Evolutionary conservation across 2,329 filamentous ascomycete genomes (phyloP).

Genomic region (Thelonectria discophora): DNA sequence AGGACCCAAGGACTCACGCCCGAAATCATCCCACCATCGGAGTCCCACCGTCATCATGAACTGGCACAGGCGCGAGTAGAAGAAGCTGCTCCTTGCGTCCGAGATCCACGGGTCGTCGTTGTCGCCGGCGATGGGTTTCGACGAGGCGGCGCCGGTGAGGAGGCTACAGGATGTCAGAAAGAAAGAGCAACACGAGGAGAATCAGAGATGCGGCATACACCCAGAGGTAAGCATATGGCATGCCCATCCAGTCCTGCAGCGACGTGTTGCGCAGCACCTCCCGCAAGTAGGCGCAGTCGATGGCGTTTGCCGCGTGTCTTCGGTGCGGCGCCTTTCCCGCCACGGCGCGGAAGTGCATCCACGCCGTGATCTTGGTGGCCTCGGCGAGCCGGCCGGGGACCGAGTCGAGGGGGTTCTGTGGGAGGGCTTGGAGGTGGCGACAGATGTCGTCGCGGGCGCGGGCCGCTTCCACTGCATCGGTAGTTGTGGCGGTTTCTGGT

Average conservation of each 20-base stretch:
- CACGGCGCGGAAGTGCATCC: slow-evolving; percentile 14
- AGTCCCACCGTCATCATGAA: slow-evolving; percentile 15
- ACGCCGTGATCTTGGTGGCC: slow-evolving; percentile 8
- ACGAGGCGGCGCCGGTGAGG: slow-evolving; percentile 10
- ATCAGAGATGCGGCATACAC: not conserved
- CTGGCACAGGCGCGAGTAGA: slow-evolving; percentile 13
- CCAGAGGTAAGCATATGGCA: slow-evolving; percentile 14
- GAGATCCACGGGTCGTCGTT: slow-evolving; percentile 11
- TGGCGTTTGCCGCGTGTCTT: not conserved
- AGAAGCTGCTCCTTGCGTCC: slow-evolving; percentile 11
- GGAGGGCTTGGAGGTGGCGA: not conserved
- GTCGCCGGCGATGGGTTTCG: not conserved
- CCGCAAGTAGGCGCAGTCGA: slow-evolving; percentile 9
- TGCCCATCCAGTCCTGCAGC: slow-evolving; percentile 5
- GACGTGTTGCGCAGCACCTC: slow-evolving; percentile 5
- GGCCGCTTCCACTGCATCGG: not conserved
- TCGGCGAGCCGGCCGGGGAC: slow-evolving; percentile 7
- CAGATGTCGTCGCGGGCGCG: slow-evolving; percentile 5
- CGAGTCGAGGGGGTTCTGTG: not conserved
- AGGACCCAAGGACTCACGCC: not conserved
- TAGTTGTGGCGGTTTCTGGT: not conserved
- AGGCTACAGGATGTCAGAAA: slow-evolving; percentile 5
- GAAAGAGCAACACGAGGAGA: not conserved
- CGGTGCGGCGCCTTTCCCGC: slow-evolving; percentile 3
- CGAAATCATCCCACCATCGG: slow-evolving; percentile 18